phyloP scores from a whole-genome alignment of 1,139 yeast species.

The Sugiyamaella grinbergsii region DNA sequence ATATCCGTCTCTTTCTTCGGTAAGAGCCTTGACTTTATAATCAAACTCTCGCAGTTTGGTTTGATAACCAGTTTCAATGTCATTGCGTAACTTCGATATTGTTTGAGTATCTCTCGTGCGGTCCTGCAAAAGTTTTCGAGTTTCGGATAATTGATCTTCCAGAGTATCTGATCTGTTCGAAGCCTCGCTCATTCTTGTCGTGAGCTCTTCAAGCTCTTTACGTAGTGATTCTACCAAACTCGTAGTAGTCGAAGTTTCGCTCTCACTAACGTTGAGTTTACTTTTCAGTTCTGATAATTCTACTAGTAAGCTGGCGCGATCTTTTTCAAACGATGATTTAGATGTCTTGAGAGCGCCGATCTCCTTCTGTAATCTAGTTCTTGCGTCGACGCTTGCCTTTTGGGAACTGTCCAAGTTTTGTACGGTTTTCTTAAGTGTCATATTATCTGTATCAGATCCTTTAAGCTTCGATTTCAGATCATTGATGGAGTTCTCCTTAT shows the following conservation, averaged over 20 bases:
- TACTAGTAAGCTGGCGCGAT: slow-evolving; percentile 28
- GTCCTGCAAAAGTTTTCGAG: slow-evolving; percentile 72
- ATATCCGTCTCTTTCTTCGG: slow-evolving; percentile 61
- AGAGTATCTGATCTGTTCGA: slow-evolving; percentile 61
- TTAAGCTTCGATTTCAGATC: slow-evolving; percentile 27
- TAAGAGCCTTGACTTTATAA: slow-evolving; percentile 47
- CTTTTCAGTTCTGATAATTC: slow-evolving; percentile 28
- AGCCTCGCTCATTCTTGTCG: slow-evolving; percentile 67
- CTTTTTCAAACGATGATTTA: slow-evolving; percentile 32
- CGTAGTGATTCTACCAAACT: slow-evolving; percentile 36
- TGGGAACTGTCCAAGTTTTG: slow-evolving; percentile 36
- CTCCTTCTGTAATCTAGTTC: slow-evolving; percentile 51
- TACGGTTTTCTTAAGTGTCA: slow-evolving; percentile 33
- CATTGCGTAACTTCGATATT: slow-evolving; percentile 67
- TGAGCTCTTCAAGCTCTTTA: slow-evolving; percentile 77
- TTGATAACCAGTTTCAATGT: slow-evolving; percentile 63
- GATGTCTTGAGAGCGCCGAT: slow-evolving; percentile 41
- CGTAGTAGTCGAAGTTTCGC: slow-evolving; percentile 29
- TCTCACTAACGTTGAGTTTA: slow-evolving; percentile 26
- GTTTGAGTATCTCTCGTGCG: slow-evolving; percentile 77
- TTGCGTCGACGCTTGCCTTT: slow-evolving; percentile 50
- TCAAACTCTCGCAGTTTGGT: slow-evolving; percentile 51
- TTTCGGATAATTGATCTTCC: slow-evolving; percentile 79
- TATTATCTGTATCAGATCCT: slow-evolving; percentile 31
- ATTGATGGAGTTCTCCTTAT: slow-evolving; percentile 29